Conservation (phyloP, 2,329 filamentous ascomycete species). For the Pezicula carpinea region DNA sequence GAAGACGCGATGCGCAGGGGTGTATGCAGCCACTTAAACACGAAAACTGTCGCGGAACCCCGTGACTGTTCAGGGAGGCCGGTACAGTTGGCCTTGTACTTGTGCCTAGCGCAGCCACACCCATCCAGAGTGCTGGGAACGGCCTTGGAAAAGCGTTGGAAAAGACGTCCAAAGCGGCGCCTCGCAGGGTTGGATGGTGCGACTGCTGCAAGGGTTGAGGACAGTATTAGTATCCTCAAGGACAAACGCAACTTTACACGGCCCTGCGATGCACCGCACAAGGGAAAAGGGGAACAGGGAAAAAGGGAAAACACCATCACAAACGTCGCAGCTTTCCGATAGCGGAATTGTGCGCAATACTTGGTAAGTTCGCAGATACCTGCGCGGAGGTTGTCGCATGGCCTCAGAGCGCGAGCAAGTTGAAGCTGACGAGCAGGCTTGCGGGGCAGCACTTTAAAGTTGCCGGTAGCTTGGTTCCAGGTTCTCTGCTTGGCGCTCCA, state of each 20-base stretch:
- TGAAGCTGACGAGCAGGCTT: too few species aligned
- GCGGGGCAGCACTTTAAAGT: too few species aligned
- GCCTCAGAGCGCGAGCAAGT: too few species aligned
- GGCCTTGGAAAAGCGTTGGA: neutral
- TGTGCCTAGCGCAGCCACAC: neutral
- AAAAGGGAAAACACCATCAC: neutral
- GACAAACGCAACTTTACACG: neutral
- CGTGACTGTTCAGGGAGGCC: neutral
- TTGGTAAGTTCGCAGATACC: too few species aligned
- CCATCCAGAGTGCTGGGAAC: neutral
- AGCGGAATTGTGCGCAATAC: too few species aligned
- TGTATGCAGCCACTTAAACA: conserved; percentile 4
- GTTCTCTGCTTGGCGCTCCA: too few species aligned
- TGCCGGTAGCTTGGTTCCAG: too few species aligned
- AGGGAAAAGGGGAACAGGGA: neutral
- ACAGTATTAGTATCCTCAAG: neutral
- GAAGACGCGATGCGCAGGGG: conserved; percentile 6
- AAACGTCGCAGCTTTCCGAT: too few species aligned
- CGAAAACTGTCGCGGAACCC: conserved; percentile 1
- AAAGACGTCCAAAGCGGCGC: neutral
- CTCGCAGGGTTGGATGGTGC: neutral
- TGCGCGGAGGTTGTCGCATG: too few species aligned
- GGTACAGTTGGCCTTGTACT: neutral
- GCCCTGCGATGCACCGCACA: neutral
- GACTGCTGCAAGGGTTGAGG: neutral